A percentile compares a stretch with the other conserved stretches of the same genome.
Evolutionary conservation across 2,329 filamentous ascomycete species (phyloP).

Genomic region (Chlorencoelia australis): DNA sequence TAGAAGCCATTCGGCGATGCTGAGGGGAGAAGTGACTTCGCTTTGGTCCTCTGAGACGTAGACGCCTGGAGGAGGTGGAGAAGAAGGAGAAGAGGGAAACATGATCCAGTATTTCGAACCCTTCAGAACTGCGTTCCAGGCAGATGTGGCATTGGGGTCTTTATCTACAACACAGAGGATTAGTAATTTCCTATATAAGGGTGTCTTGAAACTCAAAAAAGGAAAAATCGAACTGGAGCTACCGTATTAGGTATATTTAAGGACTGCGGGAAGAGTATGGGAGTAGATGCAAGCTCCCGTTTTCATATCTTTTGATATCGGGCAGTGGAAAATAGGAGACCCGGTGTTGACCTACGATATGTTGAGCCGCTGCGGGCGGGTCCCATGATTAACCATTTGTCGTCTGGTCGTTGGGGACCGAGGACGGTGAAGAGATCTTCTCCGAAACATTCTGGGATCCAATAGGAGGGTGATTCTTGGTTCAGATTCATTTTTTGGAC

Average conservation of each 20-base stretch:
- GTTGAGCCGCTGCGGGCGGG: conserved; percentile 82
- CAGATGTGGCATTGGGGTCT: conserved; percentile 60
- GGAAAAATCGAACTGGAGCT: too few species aligned
- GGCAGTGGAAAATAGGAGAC: too few species aligned
- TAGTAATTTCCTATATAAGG: too few species aligned
- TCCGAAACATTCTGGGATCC: conserved; percentile 75
- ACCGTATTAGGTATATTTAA: too few species aligned
- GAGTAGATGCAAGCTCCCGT: too few species aligned
- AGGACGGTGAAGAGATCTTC: conserved; percentile 77
- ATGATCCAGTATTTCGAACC: conserved; percentile 98
- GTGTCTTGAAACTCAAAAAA: too few species aligned
- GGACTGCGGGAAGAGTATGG: too few species aligned
- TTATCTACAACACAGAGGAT: too few species aligned
- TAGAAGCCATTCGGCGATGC: conserved; percentile 93
- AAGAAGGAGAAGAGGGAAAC: conserved; percentile 60
- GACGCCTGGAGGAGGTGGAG: conserved; percentile 63
- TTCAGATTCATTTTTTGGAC: conserved; percentile 72
- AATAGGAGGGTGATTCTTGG: conserved; percentile 47
- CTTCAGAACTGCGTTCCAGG: conserved; percentile 88
- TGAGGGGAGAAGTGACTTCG: conserved; percentile 87
- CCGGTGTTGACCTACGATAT: too few species aligned
- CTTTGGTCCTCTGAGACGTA: conserved; percentile 82
- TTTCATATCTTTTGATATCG: too few species aligned
- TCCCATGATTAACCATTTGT: conserved; percentile 87
- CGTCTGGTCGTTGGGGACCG: conserved; percentile 68